Evolutionary conservation across 768 basidiomycete species (phyloP), one percentile per base, ranked within the genome.

Genomic region (Russula foetens): DNA sequence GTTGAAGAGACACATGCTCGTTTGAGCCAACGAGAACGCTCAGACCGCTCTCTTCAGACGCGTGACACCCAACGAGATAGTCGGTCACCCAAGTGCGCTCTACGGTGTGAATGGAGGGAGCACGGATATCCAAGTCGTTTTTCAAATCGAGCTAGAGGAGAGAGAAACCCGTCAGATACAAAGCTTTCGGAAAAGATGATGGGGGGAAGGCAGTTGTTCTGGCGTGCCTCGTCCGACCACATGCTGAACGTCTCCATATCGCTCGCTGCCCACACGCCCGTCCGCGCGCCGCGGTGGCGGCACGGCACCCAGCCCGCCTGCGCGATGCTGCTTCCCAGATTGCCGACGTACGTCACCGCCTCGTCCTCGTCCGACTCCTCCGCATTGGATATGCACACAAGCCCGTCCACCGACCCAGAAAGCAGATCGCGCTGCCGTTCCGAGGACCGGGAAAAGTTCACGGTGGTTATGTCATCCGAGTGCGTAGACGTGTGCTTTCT

Each of bases 181-280:
- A 11, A 11, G 6, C 2, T 54, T 54, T 7, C 28, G 8, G n/a
- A 41, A 9, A 17, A 19, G 12, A 2, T 26, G 1, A n/a, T n/a
- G 12, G 9, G 19, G 1, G n/a, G 5, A 21, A 7, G 14, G 15
- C 31, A 29, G 12, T 19, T 9, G 1, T 4, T 7, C 35, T 12
- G 35, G 61, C 71, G 31, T 60, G 86, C 90, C 73, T 92, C 88
- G 49, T 72, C 72, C 28, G 85, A 81, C 95, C 93, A 98, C 15
- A 82, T 78, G 58, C 88, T 88, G 65, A 95, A 88, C 0, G 90
- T 92, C 72, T 98, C 93, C 94, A 97, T 97, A 73, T 97, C 95
- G 64, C 91, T 94, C 12, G 84, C 80, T 24, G 86, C 88, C 92
- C 93, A 97, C 8, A 93, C 76, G 49, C 71, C 74, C 31, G 74